Conservation (phyloP, 129 eudicot species). For the Flaveria bidentis region DNA sequence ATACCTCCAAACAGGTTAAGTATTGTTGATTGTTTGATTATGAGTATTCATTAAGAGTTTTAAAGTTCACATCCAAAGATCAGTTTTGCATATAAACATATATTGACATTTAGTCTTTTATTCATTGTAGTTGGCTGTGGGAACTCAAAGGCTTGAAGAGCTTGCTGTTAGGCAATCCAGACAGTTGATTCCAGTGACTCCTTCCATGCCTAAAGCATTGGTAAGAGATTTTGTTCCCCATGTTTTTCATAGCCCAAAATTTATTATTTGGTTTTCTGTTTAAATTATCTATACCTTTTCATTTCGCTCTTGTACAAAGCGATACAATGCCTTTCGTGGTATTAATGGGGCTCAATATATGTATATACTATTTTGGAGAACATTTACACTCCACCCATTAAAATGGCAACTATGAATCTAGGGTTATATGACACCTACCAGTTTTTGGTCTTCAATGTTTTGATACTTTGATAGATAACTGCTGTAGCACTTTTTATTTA, state of each 20-base stretch:
- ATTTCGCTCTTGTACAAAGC: neutral
- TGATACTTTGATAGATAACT: neutral
- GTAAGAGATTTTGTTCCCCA: slow-evolving; percentile 38
- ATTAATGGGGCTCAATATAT: neutral
- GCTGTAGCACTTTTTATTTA: neutral
- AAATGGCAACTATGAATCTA: neutral
- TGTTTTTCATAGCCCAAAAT: slow-evolving; percentile 9
- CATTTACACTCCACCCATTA: neutral
- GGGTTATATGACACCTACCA: neutral
- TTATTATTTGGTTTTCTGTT: slow-evolving; percentile 15
- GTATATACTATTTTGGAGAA: neutral
- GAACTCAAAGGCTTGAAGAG: slow-evolving; percentile 83
- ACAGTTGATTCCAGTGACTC: slow-evolving; percentile 87
- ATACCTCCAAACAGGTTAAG: neutral
- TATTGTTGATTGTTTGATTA: neutral
- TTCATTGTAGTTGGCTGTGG: slow-evolving; percentile 50
- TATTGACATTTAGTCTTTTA: slow-evolving; percentile 22
- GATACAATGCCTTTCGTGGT: neutral
- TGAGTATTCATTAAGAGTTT: neutral
- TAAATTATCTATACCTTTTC: neutral
- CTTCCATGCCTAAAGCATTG: slow-evolving; percentile 72
- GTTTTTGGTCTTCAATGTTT: neutral
- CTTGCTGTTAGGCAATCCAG: slow-evolving; percentile 77
- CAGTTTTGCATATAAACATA: neutral
- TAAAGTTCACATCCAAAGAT: slow-evolving; percentile 3